Percentiles rank a stretch among this genome's conserved stretches.
These are phyloP conservation scores for Aureobasidium uvarum DNA, from an alignment of 2,329 filamentous ascomycete genomes.

Conservation along the genomic window DNA sequence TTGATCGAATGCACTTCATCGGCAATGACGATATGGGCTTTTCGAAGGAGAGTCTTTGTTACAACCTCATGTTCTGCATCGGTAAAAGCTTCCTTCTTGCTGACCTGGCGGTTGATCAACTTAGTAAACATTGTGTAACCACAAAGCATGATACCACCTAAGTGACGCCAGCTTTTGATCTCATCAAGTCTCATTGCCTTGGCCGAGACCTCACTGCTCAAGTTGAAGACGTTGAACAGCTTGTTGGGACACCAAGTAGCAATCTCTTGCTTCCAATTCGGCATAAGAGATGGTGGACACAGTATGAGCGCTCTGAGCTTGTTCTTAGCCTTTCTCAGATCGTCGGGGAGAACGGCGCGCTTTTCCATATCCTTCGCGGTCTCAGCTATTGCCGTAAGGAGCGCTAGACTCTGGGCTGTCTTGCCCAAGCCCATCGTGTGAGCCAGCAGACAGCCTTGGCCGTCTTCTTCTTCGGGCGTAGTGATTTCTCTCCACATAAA, in stretches of 20 bases:
- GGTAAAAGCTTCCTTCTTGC: slow-evolving; percentile 55
- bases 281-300: slow-evolving; percentile 70
- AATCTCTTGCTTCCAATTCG: slow-evolving; percentile 83
- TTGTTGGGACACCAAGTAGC: slow-evolving; percentile 59
- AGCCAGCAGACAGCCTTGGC: slow-evolving; percentile 76
- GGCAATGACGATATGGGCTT: slow-evolving; percentile 71
- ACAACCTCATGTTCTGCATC: slow-evolving; percentile 43
- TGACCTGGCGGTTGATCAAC: slow-evolving; percentile 37
- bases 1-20: slow-evolving; percentile 85
- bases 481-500: slow-evolving; percentile 89
- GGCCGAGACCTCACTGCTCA: slow-evolving; percentile 4
- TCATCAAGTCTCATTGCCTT: slow-evolving; percentile 44
- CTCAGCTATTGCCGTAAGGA: slow-evolving; percentile 72
- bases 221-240: slow-evolving; percentile 57
- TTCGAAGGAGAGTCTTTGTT: slow-evolving; percentile 54
- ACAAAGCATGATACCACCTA: slow-evolving; percentile 72
- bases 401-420: slow-evolving; percentile 81
- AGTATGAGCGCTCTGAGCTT: slow-evolving; percentile 66
- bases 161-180: slow-evolving; percentile 59
- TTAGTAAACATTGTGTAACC: slow-evolving; percentile 68
- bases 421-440: slow-evolving; percentile 93
- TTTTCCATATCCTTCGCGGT: slow-evolving; percentile 62
- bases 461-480: slow-evolving; percentile 47
- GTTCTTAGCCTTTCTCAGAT: slow-evolving; percentile 46
- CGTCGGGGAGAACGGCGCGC: slow-evolving; percentile 64